Evolutionary conservation across 495 filamentous ascomycete genomes (phyloP).

Genomic region (Penicillium ucsense): DNA sequence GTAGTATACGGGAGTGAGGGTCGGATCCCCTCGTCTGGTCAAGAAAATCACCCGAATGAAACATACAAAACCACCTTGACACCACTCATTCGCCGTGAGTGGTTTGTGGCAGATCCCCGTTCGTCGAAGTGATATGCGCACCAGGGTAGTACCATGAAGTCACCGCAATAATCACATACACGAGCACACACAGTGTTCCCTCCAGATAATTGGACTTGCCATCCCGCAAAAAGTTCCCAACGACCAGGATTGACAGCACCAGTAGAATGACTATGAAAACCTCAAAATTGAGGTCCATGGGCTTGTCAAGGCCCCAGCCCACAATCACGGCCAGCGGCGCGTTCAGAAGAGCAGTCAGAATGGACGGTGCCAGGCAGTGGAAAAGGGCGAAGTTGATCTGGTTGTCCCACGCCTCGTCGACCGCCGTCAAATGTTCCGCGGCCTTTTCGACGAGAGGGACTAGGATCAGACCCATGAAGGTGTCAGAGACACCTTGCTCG

Average conservation of each 20-base stretch:
- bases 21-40: too few relatives aligned
- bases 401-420: conserved; percentile 77
- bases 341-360: conserved; percentile 87
- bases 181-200: conserved; percentile 60
- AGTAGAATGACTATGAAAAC: conserved; percentile 80
- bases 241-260: conserved; percentile 79
- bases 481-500: conserved; percentile 56
- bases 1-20: too few relatives aligned
- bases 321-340: conserved; percentile 75
- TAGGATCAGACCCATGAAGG: conserved; percentile 66
- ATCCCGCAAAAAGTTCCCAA: conserved; percentile 72
- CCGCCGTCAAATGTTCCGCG: conserved; percentile 78
- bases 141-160: conserved; percentile 42
- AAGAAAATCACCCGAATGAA: too few relatives aligned
- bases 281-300: conserved; percentile 79
- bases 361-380: conserved; percentile 77
- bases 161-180: conserved; percentile 47
- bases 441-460: conserved; percentile 82
- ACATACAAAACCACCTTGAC: too few relatives aligned
- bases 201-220: conserved; percentile 76
- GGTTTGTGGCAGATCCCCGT: conserved; percentile 5
- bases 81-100: neutral
- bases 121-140: conserved; percentile 17
- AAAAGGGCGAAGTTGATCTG: conserved; percentile 77
- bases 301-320: conserved; percentile 64